Evolutionary conservation across 257 asterid species (phyloP).

Genomic region (Solanum bukasovii): DNA sequence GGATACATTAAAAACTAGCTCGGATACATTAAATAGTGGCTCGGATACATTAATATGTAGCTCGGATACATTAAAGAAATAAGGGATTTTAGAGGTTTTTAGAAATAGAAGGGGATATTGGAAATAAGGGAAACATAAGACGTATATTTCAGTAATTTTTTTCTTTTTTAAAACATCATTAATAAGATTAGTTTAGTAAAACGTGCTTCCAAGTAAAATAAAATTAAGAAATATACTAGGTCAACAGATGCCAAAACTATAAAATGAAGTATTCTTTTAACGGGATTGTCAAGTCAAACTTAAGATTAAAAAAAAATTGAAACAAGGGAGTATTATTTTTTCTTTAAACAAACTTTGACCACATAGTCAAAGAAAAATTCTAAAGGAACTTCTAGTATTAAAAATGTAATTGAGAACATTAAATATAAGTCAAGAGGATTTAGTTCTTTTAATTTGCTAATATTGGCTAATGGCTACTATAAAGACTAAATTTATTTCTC

Average conservation of each 20-base stretch:
- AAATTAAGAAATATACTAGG: too few relatives aligned
- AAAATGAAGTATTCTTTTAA: too few relatives aligned
- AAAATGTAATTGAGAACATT: background rate
- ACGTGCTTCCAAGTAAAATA: too few relatives aligned
- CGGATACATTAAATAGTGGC: too few relatives aligned
- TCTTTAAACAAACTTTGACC: background rate
- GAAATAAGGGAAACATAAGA: too few relatives aligned
- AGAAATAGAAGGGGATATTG: too few relatives aligned
- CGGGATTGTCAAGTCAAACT: background rate
- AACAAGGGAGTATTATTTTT: background rate
- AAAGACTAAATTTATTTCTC: background rate
- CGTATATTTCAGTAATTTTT: too few relatives aligned
- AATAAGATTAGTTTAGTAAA: background rate
- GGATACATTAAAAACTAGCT: too few relatives aligned
- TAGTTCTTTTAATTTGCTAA: background rate
- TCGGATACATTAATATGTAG: too few relatives aligned
- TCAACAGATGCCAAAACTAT: background rate
- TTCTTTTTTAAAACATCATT: background rate
- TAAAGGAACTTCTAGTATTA: background rate
- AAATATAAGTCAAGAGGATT: background rate
- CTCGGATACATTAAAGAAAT: too few relatives aligned
- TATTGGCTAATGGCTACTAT: background rate
- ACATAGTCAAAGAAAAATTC: background rate
- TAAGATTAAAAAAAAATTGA: too few relatives aligned
- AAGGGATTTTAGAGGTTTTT: too few relatives aligned